Base-by-base conservation (phyloP, 129 eudicot genomes). In the Cynara cardunculus region DNA sequence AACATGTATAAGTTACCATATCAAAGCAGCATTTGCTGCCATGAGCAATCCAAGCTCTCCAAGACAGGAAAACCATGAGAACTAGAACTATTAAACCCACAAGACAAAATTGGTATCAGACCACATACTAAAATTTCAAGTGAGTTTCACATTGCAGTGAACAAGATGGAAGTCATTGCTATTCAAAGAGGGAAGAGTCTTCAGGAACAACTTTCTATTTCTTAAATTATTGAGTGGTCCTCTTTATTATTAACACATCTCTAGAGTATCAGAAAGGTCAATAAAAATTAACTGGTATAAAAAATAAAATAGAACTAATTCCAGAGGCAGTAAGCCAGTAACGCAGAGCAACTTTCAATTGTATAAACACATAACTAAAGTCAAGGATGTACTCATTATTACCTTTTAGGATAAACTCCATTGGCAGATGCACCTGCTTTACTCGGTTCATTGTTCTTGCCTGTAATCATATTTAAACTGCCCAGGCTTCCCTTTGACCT, bases 401-500 rank as follows among this genome's bases (percentile, higher is more conserved):
- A 93, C 99, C 99, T 96, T 88, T 96, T 96, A 21, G 98, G 88
- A 76, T 85, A 83, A 70, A 80, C 92, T 80, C 97, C 99, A 81
- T 96, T 93, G 72, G 93, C 93, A 78, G 93, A 78, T 71, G 89
- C 87, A 72, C 89, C 95, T 53, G 95, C 69, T 93, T 96, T 93
- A 72, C 90, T 85, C 44, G 84, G 83, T 83, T 91, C 97, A 70
- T 85, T 86, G 35, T 82, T 86, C 84, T 93, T 96, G 53, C 98
- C 95, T 0, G 97, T 91, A 73, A 96, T 96, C 98, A 93, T 96
- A 83, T 91, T 96, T 81, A 96, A 85, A 88, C 97, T 93, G 69
- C 99, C 98, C 78, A 96, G 80, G 85, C 97, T 91, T 78, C 95
- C 98, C 79, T 93, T 96, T 8, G 98, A 89, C 87, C 99, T 88